A percentile compares a stretch with the other conserved stretches of the same genome.
Conservation (phyloP, 1,139 yeast species). For the Geotrichum carabidarum region DNA sequence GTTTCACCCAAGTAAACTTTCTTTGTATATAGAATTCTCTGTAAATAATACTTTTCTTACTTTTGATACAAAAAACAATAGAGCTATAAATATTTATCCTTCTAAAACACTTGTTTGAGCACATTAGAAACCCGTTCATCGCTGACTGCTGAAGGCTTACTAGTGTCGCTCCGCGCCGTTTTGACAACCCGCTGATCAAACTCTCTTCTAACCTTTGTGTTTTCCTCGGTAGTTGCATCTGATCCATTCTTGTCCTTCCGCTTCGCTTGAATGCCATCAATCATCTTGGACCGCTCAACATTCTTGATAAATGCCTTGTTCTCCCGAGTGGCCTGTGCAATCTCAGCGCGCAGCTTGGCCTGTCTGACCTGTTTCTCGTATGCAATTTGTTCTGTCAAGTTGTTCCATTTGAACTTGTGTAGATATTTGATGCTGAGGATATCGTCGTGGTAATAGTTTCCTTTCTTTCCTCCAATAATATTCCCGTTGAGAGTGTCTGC, state of each 20-base stretch:
- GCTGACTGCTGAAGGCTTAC: slow-evolving; percentile 18
- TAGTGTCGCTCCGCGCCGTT: slow-evolving; percentile 24
- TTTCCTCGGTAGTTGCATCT: slow-evolving; percentile 47
- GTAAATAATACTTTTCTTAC: neutral
- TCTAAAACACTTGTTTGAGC: slow-evolving; percentile 24
- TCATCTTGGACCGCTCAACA: slow-evolving; percentile 81
- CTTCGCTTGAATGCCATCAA: slow-evolving; percentile 59
- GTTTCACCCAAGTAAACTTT: neutral
- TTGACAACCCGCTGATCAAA: slow-evolving; percentile 33
- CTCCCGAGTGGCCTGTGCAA: slow-evolving; percentile 80
- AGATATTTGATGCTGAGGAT: slow-evolving; percentile 83
- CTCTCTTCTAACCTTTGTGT: slow-evolving; percentile 25
- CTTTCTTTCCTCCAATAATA: slow-evolving; percentile 85
- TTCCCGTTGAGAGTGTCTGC: slow-evolving; percentile 84
- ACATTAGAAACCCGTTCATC: slow-evolving; percentile 22
- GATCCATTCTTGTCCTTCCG: slow-evolving; percentile 29
- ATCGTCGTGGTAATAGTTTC: slow-evolving; percentile 91
- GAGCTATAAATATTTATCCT: slow-evolving; percentile 1
- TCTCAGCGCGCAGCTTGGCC: slow-evolving; percentile 78
- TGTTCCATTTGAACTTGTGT: slow-evolving; percentile 91
- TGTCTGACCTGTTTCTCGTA: slow-evolving; percentile 86
- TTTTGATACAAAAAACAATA: neutral
- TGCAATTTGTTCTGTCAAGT: slow-evolving; percentile 88
- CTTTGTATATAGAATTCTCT: neutral
- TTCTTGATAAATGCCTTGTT: slow-evolving; percentile 78